Base-by-base conservation (phyloP, 2,329 filamentous ascomycete species). In the Aureobasidium sp. region DNA sequence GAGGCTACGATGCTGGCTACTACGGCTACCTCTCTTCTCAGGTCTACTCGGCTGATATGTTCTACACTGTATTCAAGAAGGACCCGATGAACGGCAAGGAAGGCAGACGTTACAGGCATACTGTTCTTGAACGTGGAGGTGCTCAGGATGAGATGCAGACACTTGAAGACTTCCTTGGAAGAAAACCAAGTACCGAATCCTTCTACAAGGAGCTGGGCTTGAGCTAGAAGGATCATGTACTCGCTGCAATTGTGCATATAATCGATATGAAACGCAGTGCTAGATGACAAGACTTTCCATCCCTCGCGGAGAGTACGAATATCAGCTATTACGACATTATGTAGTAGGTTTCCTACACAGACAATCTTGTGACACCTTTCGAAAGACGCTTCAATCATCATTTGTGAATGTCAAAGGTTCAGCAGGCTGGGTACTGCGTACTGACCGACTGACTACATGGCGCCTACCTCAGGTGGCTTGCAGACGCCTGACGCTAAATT, bases 21-120 rank as follows among this genome's bases (percentile, higher is more conserved):
- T 94, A 94, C 73, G 80, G 78, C 55, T 81, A 81, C 66, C 70
- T 82, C 39, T 87, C 83, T 65, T 90, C 87, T 1, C 83, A 90
- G 72, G 90, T 94, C 25, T 94, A 92, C 76, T 89, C 86, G 29
- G 83, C 87, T 30, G 90, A 95, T 74, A 93, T 95, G 89, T 95
- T 93, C 79, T 85, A 90, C 75, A 82, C 82, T 0, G 86, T 89
- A 49, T 94, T 94, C 77, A 86, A 87, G 77, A 79, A 83, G 67
- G 80, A 92, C 71, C 90, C 90, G 0, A 91, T 93, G 89, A 83
- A 91, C 72, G 81, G 80, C 36, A 82, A 82, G 66, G 84, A 91
- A 71, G 90, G 90, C 1, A 80, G 89, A 14, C 77, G 89, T 62
- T 94, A 93, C 76, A 81, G 90, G 59, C 87, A 91, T 73, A 88